Evolutionary conservation across 768 basidiomycete species (phyloP), one percentile per base, ranked within the genome.

Genomic region (Leccinum arenicola): DNA sequence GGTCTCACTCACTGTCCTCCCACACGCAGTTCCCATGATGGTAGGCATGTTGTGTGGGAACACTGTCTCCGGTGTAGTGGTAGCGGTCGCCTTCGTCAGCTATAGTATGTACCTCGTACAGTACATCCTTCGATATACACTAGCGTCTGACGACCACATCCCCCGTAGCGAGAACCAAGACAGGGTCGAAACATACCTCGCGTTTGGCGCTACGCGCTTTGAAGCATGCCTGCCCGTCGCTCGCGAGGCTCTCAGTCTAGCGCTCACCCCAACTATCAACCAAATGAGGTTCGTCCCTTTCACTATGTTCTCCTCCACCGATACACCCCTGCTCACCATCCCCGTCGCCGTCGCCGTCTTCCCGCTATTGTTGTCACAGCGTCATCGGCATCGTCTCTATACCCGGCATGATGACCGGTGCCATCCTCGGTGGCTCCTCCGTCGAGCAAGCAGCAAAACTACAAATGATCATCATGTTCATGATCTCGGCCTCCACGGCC

Each of bases 401-500:
- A 56, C 88, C 89, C 1, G 91, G 92, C 2, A 93, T 92, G 91
- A 93, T 95, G 90, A n/a, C n/a, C n/a, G n/a, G n/a, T n/a, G 91
- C 93, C 4, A 88, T 95, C 60, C 84, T 95, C 12, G 94, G 91
- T 12, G 93, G 93, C 0, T 83, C 89, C 11, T 86, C 87, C 33
- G 89, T 95, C 45, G 81, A 90, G 19, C 91, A 93, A 72, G 94
- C 93, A 0, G 91, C 91, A 2, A 84, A 86, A 54, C 75, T 95
- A 17, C 94, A 95, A 66, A 94, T 94, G 88, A 86, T 95, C 58
- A 92, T 95, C 75, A 91, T 94, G 86, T 95, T 95, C 74, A 91
- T 95, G 88, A 91, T 95, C 49, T 86, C 87, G 3, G 86, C 92
- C 0, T 82, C 85, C 58, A 88, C 89, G 0, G 84, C 87, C 0